Base-by-base conservation (phyloP, 345 rosid genomes). In the Pseudoturritis turrita region DNA sequence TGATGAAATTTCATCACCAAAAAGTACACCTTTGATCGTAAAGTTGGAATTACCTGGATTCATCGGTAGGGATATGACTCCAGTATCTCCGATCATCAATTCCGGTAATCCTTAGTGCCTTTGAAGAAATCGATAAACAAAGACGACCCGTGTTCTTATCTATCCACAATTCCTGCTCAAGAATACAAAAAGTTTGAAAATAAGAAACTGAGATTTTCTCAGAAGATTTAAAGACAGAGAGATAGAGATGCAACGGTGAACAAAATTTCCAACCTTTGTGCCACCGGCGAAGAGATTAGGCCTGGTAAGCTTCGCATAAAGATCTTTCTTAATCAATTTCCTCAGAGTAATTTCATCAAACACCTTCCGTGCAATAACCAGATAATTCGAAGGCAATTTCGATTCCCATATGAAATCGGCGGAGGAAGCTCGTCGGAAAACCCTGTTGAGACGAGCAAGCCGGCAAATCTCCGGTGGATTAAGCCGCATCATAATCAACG, bases 71-170 rank as follows among this genome's bases (percentile, higher is more conserved):
- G 31, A 89, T 70, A 8, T 67, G 84, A 71, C 62, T 87, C 96
- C 96, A 91, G 45, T 91, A 83, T 78, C 93, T 81, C 77, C 89
- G 72, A 62, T 91, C 96, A 81, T 89, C 91, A 28, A 86, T 87
- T 25, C 96, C 93, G 0, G 90, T 91, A n/a, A 91, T 91, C 18
- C 70, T 75, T 50, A 91, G 69, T 0, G 83, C 82, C 77, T 79
- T 86, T 7, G 87, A 81, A 56, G 90, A 87, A 35, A 91, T 75
- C 5, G 88, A 87, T 8, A 89, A 35, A 61, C 87, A 87, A 50
- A 86, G 45, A n/a, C 84, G 86, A 62, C 83, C 86, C 0, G 77
- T 84, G 7, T 14, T 73, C 72, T 84, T 91, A 40, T 91, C 91
- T 44, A 91, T 68, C 91, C 91, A 85, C 65, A 87, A 5, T 70